Percentiles rank a stretch among this genome's conserved stretches.
phyloP scores from a whole-genome alignment of 2,329 filamentous ascomycete genomes.

The Diaporthe vexans region DNA sequence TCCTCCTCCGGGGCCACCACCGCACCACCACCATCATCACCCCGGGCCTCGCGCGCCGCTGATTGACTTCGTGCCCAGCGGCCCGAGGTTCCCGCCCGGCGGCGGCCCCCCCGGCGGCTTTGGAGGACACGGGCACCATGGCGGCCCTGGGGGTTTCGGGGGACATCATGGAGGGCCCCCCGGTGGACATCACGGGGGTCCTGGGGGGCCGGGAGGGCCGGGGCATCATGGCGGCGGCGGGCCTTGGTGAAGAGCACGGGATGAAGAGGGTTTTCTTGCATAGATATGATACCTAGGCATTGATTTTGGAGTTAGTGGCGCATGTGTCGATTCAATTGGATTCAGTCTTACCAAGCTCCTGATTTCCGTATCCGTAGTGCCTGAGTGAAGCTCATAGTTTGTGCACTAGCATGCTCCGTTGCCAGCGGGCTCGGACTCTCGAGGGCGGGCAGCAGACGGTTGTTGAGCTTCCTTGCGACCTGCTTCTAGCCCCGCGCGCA shows the following conservation, averaged over 20 bases:
- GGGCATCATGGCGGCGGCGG: background rate
- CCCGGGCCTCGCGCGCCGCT: background rate
- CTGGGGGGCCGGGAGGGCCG: background rate
- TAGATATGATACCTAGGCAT: background rate
- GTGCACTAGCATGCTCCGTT: background rate
- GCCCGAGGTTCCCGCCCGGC: background rate
- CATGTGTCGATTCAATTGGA: background rate
- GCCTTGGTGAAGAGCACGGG: background rate
- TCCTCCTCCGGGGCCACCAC: conserved; percentile 5
- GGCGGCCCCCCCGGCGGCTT: background rate
- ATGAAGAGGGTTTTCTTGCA: background rate
- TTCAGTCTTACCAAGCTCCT: background rate
- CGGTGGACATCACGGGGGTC: background rate
- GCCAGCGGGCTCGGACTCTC: background rate
- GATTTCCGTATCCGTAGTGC: too few species aligned
- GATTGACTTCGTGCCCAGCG: background rate
- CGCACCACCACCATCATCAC: background rate
- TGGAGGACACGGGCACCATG: background rate
- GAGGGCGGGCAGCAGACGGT: too few species aligned
- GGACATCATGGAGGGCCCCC: background rate
- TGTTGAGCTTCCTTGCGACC: background rate
- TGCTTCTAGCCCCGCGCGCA: too few species aligned
- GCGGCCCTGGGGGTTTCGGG: background rate
- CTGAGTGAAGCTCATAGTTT: background rate
- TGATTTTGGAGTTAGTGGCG: background rate